phyloP scores from a whole-genome alignment of 1,284 basidiomycete genomes.

The Cryptococcus amylolentus region DNA sequence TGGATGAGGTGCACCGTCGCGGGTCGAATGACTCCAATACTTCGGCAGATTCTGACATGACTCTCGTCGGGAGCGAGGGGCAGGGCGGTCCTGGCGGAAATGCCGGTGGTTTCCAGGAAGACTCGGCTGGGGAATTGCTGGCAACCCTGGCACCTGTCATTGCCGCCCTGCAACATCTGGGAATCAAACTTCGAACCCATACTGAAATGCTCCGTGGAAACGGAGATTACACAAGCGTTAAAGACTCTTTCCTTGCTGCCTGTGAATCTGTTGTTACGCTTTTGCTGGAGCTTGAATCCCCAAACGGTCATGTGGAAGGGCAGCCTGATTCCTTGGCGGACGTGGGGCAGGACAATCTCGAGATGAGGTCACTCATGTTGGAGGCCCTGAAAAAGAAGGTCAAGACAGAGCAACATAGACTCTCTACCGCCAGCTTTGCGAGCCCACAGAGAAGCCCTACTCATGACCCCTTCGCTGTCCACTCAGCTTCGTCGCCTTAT shows the following conservation, averaged over 20 bases:
- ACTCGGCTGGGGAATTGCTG: background rate
- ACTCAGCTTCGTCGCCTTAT: constrained; percentile 6
- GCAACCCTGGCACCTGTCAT: constrained; percentile 3
- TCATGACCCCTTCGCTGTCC: constrained; percentile 22
- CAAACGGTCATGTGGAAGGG: background rate
- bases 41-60: constrained; percentile 21
- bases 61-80: constrained; percentile 11
- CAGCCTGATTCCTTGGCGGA: background rate
- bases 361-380: constrained; percentile 30
- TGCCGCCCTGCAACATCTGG: constrained; percentile 2
- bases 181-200: background rate
- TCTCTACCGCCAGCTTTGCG: background rate
- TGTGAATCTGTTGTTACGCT: background rate
- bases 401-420: constrained; percentile 14
- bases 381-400: constrained; percentile 29
- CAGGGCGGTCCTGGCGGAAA: background rate
- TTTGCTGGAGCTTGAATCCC: background rate
- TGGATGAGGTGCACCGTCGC: constrained; percentile 1
- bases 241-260: background rate
- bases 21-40: background rate
- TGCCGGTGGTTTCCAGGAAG: background rate
- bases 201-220: background rate
- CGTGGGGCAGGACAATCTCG: constrained; percentile 15
- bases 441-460: background rate
- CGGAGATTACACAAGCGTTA: background rate